Evolutionary conservation across 441 rosid genomes (phyloP), one percentile per base, ranked within the genome.

Genomic region (Macaranga tanarius): DNA sequence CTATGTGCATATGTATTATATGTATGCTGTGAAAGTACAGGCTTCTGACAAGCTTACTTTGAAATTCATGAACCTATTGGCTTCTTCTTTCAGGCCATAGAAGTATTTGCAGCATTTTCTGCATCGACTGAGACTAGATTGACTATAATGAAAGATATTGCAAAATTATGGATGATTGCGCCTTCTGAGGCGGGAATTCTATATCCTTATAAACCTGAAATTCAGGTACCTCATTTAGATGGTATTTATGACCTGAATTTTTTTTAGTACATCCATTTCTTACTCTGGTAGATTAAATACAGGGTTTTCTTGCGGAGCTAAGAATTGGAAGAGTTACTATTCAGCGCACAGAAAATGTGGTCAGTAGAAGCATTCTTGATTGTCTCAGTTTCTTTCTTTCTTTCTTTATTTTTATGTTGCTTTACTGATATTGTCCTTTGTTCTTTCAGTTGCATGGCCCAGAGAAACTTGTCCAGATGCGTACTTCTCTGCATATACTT

Each of bases 301-400:
- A 93, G 98, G 89, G 76, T 79, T 74, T 78, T 42, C 78, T 79
- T 23, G 79, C 79, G 40, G 86, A 80, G 73, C 48, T 92, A 60
- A 92, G 82, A 81, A 81, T 93, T 82, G 99, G 99, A 40, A 89
- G 98, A 17, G 90, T 89, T 79, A 75, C 84, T 59, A 91, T 93
- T 72, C 87, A 85, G 56, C 84, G 84, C 62, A 70, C 82, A 59
- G 84, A 79, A 81, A 78, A 80, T 74, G 78, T 73, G 83, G 97
- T 90, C 62, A 20, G 89, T 79, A 66, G 63, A 75, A 74, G 79
- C 73, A 65, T 71, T 67, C 77, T 64, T 69, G 45, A 65, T 81
- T 50, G 45, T 65, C 57, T 76, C 69, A 65, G 16, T 69, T 62
- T 68, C 64, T 55, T 22, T 55, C 22, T 55, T 55, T 20, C 52